Evolutionary conservation across 129 eudicot genomes (phyloP), one percentile per base, ranked within the genome.

Genomic region (Flaveria robusta): DNA sequence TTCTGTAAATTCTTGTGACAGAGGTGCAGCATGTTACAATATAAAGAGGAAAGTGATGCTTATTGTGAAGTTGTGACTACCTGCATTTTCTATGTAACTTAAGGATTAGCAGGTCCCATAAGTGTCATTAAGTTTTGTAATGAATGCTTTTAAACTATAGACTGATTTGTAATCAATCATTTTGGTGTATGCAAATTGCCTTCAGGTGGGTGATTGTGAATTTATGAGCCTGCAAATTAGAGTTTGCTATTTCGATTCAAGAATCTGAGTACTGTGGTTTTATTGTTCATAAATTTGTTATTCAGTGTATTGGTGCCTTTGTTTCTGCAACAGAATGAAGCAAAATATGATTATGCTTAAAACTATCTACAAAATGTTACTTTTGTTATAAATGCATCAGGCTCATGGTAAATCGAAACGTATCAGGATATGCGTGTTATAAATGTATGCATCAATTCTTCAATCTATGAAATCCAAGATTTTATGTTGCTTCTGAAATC

Each of bases 61-160:
- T 72, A 64, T 80, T 54, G 7, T 72, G 83, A 72, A 73, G 72
- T 76, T 58, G 82, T 55, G 22, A 54, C 66, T 64, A 51, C 31
- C 63, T 71, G 67, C 42, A 27, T 78, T 71, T 78, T 78, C 11
- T 70, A 62, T 78, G 71, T 78, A 20, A 47, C 64, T 26, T 69
- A 49, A 59, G 74, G 67, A 76, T 71, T 81, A 81, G 84, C 63
- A 55, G 79, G 79, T 55, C 46, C 67, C 52, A 63, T 74, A 62
- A 52, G 83, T 45, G 79, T 66, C 75, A 24, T 69, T 74, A 76
- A 77, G 72, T 83, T 86, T 81, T 70, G 82, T 74, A 83, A 80
- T 75, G 84, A 80, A 83, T 80, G 84, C 75, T 78, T 70, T 77
- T 37, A 66, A 80, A 78, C 82, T 52, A 73, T 68, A 71, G 78